Conservation (phyloP, 2,329 filamentous ascomycete genomes). For the Drechslerella stenobrocha region DNA sequence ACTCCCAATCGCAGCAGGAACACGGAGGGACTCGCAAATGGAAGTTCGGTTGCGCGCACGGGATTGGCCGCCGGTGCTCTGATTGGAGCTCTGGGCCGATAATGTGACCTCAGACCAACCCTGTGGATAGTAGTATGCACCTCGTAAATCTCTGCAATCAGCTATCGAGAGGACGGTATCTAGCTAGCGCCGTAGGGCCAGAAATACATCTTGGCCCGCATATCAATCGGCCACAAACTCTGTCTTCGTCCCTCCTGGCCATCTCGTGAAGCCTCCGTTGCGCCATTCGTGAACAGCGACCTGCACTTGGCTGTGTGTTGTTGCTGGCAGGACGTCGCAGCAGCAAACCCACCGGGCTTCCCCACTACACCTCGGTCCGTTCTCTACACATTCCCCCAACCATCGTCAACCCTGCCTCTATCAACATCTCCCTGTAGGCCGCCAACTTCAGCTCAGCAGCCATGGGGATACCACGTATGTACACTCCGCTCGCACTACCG, state of each 20-base stretch:
- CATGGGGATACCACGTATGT: slow-evolving; percentile 47
- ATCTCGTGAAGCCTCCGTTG: too few relatives aligned
- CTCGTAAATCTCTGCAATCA: slow-evolving; percentile 38
- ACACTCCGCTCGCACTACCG: neutral
- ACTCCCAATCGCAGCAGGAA: too few relatives aligned
- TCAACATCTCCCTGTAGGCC: slow-evolving; percentile 7
- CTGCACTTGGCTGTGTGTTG: neutral
- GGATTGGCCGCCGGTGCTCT: neutral
- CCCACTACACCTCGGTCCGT: slow-evolving; percentile 9
- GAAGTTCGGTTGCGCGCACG: neutral
- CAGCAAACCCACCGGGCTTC: slow-evolving; percentile 8
- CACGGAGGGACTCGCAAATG: neutral
- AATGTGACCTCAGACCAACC: slow-evolving; percentile 4
- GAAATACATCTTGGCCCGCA: too few relatives aligned
- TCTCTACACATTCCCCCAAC: slow-evolving; percentile 3
- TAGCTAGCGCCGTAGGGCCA: too few relatives aligned
- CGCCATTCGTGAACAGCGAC: too few relatives aligned
- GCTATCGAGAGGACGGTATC: slow-evolving; percentile 30
- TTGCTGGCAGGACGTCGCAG: slow-evolving; percentile 6
- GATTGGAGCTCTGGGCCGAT: slow-evolving; percentile 42
- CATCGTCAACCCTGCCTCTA: slow-evolving; percentile 9
- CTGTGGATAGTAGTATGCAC: slow-evolving; percentile 10
- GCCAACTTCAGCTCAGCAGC: slow-evolving; percentile 2
- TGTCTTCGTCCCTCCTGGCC: too few relatives aligned
- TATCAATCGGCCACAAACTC: too few relatives aligned